Conservation (phyloP, 371 early-diverging fungal genomes). For the Saksenaea oblongispora region DNA sequence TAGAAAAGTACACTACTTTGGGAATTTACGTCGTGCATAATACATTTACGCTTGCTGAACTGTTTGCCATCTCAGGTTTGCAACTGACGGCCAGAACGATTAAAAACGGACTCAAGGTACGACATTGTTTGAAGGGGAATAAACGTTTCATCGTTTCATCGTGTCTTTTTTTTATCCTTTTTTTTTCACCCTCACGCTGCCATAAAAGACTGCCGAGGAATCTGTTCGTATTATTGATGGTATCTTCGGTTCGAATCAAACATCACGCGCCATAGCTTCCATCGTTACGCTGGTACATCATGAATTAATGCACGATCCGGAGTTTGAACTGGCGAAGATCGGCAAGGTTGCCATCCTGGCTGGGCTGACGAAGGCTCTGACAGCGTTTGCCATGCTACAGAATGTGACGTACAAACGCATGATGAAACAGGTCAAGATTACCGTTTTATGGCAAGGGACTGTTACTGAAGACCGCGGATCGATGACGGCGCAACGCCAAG, state of each 20-base stretch:
- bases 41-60: constrained; percentile 77
- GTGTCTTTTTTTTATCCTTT: constrained; percentile 8
- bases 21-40: constrained; percentile 72
- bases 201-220: constrained; percentile 77
- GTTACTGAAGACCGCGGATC: constrained; percentile 45
- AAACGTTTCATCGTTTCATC: not conserved
- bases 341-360: constrained; percentile 75
- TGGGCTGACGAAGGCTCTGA: constrained; percentile 78
- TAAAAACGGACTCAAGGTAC: constrained; percentile 68
- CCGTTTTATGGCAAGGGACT: constrained; percentile 55
- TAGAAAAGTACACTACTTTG: constrained; percentile 71
- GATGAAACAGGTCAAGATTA: constrained; percentile 48
- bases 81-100: constrained; percentile 76
- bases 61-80: constrained; percentile 78
- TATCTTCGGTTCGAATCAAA: constrained; percentile 89
- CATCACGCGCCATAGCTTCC: constrained; percentile 84
- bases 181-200: not conserved
- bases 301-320: constrained; percentile 75
- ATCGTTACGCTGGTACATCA: constrained; percentile 75
- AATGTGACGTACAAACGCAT: constrained; percentile 71
- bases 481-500: constrained; percentile 17
- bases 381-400: constrained; percentile 85
- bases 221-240: constrained; percentile 89
- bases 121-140: not conserved
- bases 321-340: constrained; percentile 59